Conservation (phyloP, 2,329 filamentous ascomycete genomes). For the Venturiaceae sp. region DNA sequence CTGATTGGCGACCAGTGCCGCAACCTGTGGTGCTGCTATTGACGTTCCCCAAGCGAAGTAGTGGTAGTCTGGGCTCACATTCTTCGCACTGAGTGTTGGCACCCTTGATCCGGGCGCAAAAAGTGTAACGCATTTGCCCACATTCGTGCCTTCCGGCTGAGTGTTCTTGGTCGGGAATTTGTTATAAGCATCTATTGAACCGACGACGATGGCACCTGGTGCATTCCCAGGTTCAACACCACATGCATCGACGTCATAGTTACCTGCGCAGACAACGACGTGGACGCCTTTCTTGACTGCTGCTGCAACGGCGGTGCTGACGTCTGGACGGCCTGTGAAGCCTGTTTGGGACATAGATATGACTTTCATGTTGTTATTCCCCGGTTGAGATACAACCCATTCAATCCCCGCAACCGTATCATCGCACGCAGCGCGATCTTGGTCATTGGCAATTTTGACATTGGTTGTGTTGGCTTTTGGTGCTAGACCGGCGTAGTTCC, state of each 20-base stretch:
- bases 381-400: constrained; percentile 5
- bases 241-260: constrained; percentile 6
- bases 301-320: constrained; percentile 3
- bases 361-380: constrained; percentile 9
- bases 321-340: constrained; percentile 4
- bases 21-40: constrained; percentile 9
- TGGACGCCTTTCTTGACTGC: constrained; percentile 6
- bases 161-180: constrained; percentile 1
- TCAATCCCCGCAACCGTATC: constrained; percentile 7
- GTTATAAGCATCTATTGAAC: constrained; percentile 2
- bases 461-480: constrained; percentile 1
- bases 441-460: constrained; percentile 8
- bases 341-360: constrained; percentile 7
- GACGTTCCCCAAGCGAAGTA: constrained; percentile 8
- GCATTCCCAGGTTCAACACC: constrained; percentile 4
- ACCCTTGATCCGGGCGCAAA: constrained; percentile 7
- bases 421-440: constrained; percentile 3
- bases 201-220: constrained; percentile 2
- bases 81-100: constrained; percentile 3
- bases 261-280: constrained; percentile 8
- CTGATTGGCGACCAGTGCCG: constrained; percentile 8
- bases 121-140: constrained; percentile 7
- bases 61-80: background rate
- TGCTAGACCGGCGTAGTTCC: constrained; percentile 2
- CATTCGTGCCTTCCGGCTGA: constrained; percentile 3